These are phyloP conservation scores for Chrysoporthe cubensis DNA, from an alignment of 2,329 filamentous ascomycete species.

Conservation along the genomic window DNA sequence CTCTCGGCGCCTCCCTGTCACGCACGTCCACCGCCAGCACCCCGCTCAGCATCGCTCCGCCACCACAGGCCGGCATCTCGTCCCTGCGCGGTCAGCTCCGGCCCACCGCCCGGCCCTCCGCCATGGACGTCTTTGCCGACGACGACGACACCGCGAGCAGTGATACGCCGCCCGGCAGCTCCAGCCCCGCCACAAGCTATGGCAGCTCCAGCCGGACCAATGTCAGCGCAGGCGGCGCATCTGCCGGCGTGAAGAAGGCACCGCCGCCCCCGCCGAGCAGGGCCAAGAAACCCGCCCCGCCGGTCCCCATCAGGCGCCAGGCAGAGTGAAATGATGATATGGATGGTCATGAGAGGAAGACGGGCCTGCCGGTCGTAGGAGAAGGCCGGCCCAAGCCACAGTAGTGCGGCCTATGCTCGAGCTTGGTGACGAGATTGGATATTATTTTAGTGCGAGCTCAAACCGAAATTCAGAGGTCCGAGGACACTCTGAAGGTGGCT, in stretches of 20 bases:
- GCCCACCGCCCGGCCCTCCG: constrained; percentile 48
- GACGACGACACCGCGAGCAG: constrained; percentile 56
- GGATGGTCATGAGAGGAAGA: not conserved
- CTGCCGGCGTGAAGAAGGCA: constrained; percentile 38
- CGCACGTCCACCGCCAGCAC: constrained; percentile 26
- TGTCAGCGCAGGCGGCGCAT: constrained; percentile 37
- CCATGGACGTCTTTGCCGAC: constrained; percentile 51
- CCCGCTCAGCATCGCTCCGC: constrained; percentile 27
- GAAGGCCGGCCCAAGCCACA: not conserved
- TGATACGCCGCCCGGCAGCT: constrained; percentile 56
- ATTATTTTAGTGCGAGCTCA: not conserved
- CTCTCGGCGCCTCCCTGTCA: constrained; percentile 22
- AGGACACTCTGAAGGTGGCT: not conserved
- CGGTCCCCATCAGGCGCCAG: constrained; percentile 48
- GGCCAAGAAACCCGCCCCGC: constrained; percentile 60
- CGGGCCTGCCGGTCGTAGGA: not conserved
- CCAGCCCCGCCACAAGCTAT: constrained; percentile 61
- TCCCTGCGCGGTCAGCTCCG: constrained; percentile 49
- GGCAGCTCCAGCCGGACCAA: constrained; percentile 56
- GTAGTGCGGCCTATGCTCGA: too few species aligned
- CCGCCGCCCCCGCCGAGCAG: constrained; percentile 52
- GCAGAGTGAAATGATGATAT: not conserved
- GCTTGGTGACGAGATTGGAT: not conserved
- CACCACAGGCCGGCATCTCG: constrained; percentile 37
- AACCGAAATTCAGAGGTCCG: not conserved